Conservation (phyloP, 192 early-diverging fungal genomes). For the Backusella circina region DNA sequence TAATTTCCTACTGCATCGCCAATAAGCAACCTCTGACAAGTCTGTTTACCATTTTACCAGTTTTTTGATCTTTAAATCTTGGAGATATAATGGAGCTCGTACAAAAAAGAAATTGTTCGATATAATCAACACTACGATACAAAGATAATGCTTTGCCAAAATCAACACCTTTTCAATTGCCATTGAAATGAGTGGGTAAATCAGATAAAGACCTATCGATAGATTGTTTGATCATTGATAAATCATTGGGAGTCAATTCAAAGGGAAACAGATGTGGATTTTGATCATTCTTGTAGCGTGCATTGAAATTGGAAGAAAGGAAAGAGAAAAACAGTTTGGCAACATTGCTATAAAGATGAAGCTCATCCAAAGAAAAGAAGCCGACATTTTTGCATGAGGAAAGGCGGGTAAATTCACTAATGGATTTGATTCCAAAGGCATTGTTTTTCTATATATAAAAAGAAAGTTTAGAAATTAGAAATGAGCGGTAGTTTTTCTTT, state of each 20-base stretch:
- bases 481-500: no score
- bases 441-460: no score
- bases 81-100: neutral
- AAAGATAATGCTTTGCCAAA: neutral
- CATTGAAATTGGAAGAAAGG: neutral
- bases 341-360: neutral
- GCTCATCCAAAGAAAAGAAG: neutral
- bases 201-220: no score
- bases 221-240: no score
- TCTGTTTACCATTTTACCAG: neutral
- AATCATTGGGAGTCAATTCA: no score
- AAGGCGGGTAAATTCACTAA: no score
- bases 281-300: neutral
- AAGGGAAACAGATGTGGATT: no score
- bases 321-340: neutral
- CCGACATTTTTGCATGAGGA: no score
- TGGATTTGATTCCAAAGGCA: no score
- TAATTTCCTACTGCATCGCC: neutral
- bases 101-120: neutral
- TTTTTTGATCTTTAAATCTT: neutral
- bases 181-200: no score
- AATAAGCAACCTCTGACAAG: neutral
- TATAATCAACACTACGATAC: neutral
- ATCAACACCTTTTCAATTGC: no score
- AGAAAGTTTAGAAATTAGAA: no score